Percentiles rank a stretch among this genome's conserved stretches.
Evolutionary conservation across 2,329 filamentous ascomycete species (phyloP).

Genomic region (Trichoderma cornu-damae): DNA sequence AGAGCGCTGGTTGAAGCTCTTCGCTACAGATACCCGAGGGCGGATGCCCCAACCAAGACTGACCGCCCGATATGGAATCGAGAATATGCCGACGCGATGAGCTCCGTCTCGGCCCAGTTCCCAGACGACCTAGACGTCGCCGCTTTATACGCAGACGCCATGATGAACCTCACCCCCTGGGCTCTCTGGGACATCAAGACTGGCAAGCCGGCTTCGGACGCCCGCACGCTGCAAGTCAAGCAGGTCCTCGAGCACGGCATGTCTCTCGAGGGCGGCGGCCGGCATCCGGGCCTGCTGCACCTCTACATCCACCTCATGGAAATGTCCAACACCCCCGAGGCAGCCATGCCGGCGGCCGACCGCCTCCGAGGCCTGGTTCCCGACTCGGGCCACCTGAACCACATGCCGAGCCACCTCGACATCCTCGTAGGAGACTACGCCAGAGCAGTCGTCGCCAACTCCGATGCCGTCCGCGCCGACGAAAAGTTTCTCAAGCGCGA

Average conservation of each 20-base stretch:
- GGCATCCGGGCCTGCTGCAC: conserved; percentile 67
- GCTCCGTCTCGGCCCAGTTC: conserved; percentile 31
- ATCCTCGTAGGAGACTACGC: conserved; percentile 67
- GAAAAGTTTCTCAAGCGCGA: conserved; percentile 56
- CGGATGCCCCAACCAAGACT: conserved; percentile 38
- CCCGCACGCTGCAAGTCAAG: conserved; percentile 33
- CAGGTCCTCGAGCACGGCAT: conserved; percentile 44
- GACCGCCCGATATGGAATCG: conserved; percentile 43
- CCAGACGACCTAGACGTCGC: conserved; percentile 39
- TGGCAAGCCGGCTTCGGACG: conserved; percentile 30
- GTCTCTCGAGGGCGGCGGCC: conserved; percentile 31
- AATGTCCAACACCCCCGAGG: conserved; percentile 64
- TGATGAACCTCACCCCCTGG: conserved; percentile 48
- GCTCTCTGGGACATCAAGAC: conserved; percentile 39
- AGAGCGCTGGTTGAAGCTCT: conserved; percentile 60
- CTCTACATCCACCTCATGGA: conserved; percentile 75
- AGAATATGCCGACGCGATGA: conserved; percentile 38
- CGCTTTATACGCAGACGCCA: conserved; percentile 37
- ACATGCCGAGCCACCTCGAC: conserved; percentile 76
- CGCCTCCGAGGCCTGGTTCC: conserved; percentile 59
- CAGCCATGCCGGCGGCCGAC: conserved; percentile 56
- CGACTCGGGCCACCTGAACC: conserved; percentile 64
- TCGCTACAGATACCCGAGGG: conserved; percentile 52
- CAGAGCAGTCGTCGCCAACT: conserved; percentile 61
- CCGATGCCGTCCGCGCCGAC: conserved; percentile 61